Percentiles rank a stretch among this genome's conserved stretches.
phyloP scores from a whole-genome alignment of 306 rosid species.

The Citrullus mucosospermus region DNA sequence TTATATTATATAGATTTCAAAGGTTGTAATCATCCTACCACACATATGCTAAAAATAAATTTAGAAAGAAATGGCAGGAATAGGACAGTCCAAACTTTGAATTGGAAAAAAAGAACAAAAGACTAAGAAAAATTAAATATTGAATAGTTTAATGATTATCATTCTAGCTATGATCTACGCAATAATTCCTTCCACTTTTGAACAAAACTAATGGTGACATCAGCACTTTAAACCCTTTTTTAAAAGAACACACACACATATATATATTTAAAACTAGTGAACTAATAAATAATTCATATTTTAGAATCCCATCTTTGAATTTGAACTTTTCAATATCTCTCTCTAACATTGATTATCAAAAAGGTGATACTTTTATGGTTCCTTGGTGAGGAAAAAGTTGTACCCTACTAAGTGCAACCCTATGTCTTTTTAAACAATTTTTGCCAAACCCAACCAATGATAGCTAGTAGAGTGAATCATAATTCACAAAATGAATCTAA shows the following conservation, averaged over 20 bases:
- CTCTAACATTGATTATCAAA: background rate
- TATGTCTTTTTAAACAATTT: background rate
- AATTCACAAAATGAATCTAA: background rate
- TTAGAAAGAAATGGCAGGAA: too few relatives aligned
- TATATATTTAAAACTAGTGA: background rate
- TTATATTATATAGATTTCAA: too few relatives aligned
- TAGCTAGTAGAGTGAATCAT: background rate
- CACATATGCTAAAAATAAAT: too few relatives aligned
- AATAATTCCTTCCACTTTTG: background rate
- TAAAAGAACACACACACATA: too few relatives aligned
- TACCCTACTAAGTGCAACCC: background rate
- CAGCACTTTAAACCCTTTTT: background rate
- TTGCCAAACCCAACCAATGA: background rate
- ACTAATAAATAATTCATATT: background rate
- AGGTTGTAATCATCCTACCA: too few relatives aligned
- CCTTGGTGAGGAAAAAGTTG: background rate
- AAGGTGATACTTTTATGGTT: constrained; percentile 5
- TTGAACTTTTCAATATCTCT: background rate
- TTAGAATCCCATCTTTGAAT: background rate
- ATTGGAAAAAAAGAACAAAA: background rate
- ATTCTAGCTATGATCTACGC: background rate
- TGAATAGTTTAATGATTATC: background rate
- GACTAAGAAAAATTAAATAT: background rate
- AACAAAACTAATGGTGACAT: background rate
- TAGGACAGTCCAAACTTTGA: background rate